Evolutionary conservation across 2,329 filamentous ascomycete species (phyloP), one percentile per base, ranked within the genome.

Genomic region (Sporothrix schenckii): DNA sequence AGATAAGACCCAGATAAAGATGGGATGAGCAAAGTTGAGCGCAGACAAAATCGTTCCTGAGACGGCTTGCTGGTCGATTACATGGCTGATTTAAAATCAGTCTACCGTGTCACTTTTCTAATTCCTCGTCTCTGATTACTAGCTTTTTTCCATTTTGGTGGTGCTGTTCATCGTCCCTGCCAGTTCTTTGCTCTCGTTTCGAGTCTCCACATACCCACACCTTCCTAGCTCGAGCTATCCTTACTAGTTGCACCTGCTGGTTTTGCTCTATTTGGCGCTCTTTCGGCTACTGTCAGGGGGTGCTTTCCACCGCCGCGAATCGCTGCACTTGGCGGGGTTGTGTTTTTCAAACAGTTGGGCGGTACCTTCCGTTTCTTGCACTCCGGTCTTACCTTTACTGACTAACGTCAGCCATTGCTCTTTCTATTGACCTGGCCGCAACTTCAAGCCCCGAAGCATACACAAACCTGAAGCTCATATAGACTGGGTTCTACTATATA

Each of bases 81-180:
- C 4, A 30, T 39, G 56, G 11, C 47, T 27, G 67, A 69, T 63
- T 61, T 41, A 60, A 63, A 53, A 69, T 63, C 67, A 69, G 67
- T 63, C 56, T 24, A 44, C 47, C 44, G 14, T 66, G 24, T 66
- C 44, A 44, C 41, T 13, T 34, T 7, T 34, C 21, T 5, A 7
- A 6, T 52, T 49, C 13, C 44, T 49, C 30, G 49, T n/a, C 56
- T 68, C 56, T 68, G 34, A 44, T 27, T 54, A 21, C 52, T 50
- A 60, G 47, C 66, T 69, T 44, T 66, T n/a, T n/a, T 24, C 19
- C 21, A 27, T n/a, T 66, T 53, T 67, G 65, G 65, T 39, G 39
- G 39, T 61, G 39, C 39, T 39, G 58, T 63, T 21, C 39, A 47
- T 63, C 34, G 58, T 21, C 39, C 58, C 24, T 65, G 41, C 21